These are phyloP conservation scores for Barnettozyma pratensis DNA, from an alignment of 805 yeast species.

Conservation along the genomic window DNA sequence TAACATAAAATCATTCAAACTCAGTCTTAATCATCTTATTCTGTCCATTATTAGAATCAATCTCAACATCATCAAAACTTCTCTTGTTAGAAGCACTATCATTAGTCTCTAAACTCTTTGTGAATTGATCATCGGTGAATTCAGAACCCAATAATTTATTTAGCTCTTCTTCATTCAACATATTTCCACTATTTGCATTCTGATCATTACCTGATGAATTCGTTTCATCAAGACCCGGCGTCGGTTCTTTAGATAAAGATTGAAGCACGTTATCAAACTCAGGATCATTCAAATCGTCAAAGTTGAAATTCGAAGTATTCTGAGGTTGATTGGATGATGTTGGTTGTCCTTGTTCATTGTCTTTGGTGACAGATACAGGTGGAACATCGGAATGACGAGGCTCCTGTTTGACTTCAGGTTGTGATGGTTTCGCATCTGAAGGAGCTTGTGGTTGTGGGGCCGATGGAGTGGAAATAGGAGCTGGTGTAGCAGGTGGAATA, in stretches of 20 bases:
- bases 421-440: background rate
- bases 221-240: slow-evolving; percentile 20
- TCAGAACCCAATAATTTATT: slow-evolving; percentile 21
- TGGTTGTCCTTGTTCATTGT: too few species aligned
- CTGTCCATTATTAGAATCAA: background rate
- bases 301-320: slow-evolving; percentile 4
- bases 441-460: background rate
- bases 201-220: background rate
- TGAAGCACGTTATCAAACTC: slow-evolving; percentile 25
- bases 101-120: background rate
- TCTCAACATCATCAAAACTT: slow-evolving; percentile 8
- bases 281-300: slow-evolving; percentile 19
- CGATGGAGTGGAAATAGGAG: background rate
- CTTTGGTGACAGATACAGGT: background rate
- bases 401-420: background rate
- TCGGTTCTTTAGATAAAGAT: slow-evolving; percentile 23
- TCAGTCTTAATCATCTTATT: slow-evolving; percentile 5
- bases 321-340: background rate
- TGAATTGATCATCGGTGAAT: slow-evolving; percentile 10
- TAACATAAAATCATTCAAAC: background rate
- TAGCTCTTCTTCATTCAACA: slow-evolving; percentile 23
- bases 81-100: slow-evolving; percentile 6
- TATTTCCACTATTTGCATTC: background rate
- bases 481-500: too few species aligned
- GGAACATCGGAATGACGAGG: too few species aligned